Evolutionary conservation across 495 filamentous ascomycete genomes (phyloP), one percentile per base, ranked within the genome.

Genomic region (Niebla homalea): DNA sequence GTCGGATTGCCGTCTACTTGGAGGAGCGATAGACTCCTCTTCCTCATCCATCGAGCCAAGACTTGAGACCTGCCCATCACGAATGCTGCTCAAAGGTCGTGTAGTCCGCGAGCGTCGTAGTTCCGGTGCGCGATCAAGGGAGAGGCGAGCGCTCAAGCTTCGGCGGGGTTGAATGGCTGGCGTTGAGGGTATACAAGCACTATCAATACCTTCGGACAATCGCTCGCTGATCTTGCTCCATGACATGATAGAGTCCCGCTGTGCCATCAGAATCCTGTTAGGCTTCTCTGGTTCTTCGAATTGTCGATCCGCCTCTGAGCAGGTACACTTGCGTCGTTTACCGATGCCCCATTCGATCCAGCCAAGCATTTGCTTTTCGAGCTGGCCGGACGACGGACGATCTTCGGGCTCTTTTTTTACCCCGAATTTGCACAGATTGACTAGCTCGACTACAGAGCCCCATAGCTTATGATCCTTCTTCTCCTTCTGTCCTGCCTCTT

Each of bases 401-500:
- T 57, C 41, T n/a, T 49, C 50, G 26, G 58, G 48, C 14, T 60
- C 55, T 41, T 53, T 60, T 21, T 45, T 35, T 8, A 60, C 16
- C 3, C 58, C 58, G 4, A 41, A 26, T 36, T 47, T 43, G 36
- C 51, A 54, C n/a, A 57, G 29, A 26, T 57, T 43, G 15, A 51
- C 46, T 16, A 54, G 19, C 19, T 57, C 58, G 11, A 48, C 56
- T 12, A 58, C 49, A 19, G 52, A 39, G 21, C 55, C 56, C 51
- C 52, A 60, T 22, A 57, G 48, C 29, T 54, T 56, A 35, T 39
- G 46, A 37, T 85, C 81, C 41, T 81, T 73, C 7, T 66, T 64
- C 43, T 54, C 64, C 60, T 79, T 80, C 61, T 84, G 83, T 37
- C 72, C 62, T 20, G 82, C 78, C 22, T 87, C 81, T 43, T 78